Conservation (phyloP, 2,329 filamentous ascomycete species). For the Ceratocystis huliohia region DNA sequence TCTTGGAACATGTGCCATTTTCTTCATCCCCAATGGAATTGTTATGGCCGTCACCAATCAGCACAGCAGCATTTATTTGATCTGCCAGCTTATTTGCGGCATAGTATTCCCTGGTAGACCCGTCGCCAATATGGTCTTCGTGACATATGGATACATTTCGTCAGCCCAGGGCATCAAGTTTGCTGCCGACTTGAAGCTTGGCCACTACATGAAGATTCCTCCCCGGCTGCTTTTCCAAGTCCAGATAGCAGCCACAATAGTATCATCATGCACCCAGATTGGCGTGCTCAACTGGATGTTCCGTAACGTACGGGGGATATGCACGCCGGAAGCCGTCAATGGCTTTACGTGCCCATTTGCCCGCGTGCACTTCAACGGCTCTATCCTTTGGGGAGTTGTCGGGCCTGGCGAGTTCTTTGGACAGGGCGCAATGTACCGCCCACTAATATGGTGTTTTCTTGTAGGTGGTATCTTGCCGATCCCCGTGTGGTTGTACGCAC, state of each 20-base stretch:
- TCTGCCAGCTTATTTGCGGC: conserved; percentile 75
- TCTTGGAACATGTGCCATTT: conserved; percentile 60
- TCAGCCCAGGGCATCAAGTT: conserved; percentile 85
- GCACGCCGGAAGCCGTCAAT: conserved; percentile 67
- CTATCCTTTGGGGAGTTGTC: conserved; percentile 80
- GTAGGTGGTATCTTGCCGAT: conserved; percentile 64
- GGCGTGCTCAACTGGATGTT: conserved; percentile 87
- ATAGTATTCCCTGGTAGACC: conserved; percentile 71
- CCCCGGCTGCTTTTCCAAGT: conserved; percentile 67
- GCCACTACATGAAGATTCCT: conserved; percentile 79
- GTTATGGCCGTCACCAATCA: conserved; percentile 90
- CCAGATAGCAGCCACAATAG: conserved; percentile 60
- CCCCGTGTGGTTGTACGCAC: conserved; percentile 57
- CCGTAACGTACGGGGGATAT: conserved; percentile 59
- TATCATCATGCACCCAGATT: conserved; percentile 72
- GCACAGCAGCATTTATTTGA: conserved; percentile 73
- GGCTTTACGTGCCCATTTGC: conserved; percentile 82
- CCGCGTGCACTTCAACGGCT: conserved; percentile 79
- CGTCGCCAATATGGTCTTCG: conserved; percentile 87
- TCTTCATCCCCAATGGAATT: conserved; percentile 84
- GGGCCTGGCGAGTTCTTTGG: conserved; percentile 76
- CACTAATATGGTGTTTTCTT: conserved; percentile 70
- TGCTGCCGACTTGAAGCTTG: conserved; percentile 73
- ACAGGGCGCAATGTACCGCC: conserved; percentile 57
- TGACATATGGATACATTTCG: conserved; percentile 82